phyloP scores from a whole-genome alignment of 768 basidiomycete species.

The Russula foetens region DNA sequence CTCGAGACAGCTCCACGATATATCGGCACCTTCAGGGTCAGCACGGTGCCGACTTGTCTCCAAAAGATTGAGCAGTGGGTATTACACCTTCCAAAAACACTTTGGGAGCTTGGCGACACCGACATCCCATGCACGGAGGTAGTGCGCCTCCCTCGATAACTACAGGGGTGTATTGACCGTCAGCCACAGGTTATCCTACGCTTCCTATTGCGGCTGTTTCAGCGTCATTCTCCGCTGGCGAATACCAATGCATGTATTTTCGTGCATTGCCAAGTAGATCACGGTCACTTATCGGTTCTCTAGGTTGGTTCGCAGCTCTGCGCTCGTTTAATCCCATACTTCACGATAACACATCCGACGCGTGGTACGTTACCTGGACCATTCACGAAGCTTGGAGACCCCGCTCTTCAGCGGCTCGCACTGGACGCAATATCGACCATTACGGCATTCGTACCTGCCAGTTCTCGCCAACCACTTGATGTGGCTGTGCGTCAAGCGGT shows the following conservation, averaged over 20 bases:
- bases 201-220: constrained; percentile 53
- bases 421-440: constrained; percentile 50
- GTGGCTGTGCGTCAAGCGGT: constrained; percentile 21
- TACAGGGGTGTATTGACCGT: background rate
- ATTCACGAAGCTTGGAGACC: constrained; percentile 53
- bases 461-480: constrained; percentile 12
- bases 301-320: constrained; percentile 42
- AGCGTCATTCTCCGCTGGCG: constrained; percentile 43
- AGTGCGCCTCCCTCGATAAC: background rate
- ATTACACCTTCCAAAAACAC: constrained; percentile 60
- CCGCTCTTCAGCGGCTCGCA: constrained; percentile 45
- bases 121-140: constrained; percentile 59
- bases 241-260: constrained; percentile 35
- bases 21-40: constrained; percentile 38
- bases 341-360: constrained; percentile 64
- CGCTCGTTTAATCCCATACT: constrained; percentile 68
- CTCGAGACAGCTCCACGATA: constrained; percentile 51
- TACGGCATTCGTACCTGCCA: constrained; percentile 2
- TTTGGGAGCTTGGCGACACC: constrained; percentile 75
- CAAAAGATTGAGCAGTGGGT: constrained; percentile 56
- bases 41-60: constrained; percentile 22
- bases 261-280: background rate
- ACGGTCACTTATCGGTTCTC: constrained; percentile 15
- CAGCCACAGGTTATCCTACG: constrained; percentile 44
- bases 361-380: constrained; percentile 73